phyloP scores from a whole-genome alignment of 2,329 filamentous ascomycete genomes.

The Neonectria neomacrospora region DNA sequence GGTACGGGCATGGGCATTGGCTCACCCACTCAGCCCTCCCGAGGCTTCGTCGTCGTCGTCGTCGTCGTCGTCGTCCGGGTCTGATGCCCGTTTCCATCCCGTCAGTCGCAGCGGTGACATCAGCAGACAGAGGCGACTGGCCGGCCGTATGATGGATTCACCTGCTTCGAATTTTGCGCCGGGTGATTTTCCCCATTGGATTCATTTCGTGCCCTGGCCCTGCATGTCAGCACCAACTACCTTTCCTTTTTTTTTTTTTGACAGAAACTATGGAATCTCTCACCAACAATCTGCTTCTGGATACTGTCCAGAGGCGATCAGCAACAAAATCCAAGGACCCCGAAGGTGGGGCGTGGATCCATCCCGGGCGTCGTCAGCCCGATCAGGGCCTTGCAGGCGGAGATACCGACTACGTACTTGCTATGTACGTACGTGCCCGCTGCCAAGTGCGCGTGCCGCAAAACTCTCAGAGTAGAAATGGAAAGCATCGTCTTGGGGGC shows the following conservation, averaged over 20 bases:
- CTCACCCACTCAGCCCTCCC: conserved; percentile 20
- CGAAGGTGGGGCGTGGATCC: conserved; percentile 24
- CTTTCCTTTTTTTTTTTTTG: not conserved
- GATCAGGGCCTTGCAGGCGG: conserved; percentile 28
- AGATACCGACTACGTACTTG: not conserved
- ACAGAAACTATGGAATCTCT: not conserved
- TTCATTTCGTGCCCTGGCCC: conserved; percentile 8
- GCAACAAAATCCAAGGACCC: conserved; percentile 19
- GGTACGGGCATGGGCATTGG: not conserved
- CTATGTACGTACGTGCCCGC: too few relatives aligned
- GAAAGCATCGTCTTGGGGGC: not conserved
- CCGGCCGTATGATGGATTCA: not conserved
- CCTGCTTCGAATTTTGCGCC: conserved; percentile 3
- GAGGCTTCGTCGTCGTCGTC: conserved; percentile 11
- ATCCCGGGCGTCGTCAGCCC: conserved; percentile 41
- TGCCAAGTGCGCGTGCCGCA: too few relatives aligned
- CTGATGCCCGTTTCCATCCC: conserved; percentile 13
- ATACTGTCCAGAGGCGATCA: conserved; percentile 21
- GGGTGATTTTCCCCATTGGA: not conserved
- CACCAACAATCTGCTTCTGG: not conserved
- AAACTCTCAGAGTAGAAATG: not conserved
- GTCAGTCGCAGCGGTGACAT: conserved; percentile 16
- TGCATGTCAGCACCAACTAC: conserved; percentile 25
- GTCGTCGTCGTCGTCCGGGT: conserved; percentile 11
- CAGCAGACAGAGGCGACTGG: conserved; percentile 13